Base-by-base conservation (phyloP, 768 basidiomycete species). In the Mycena metata region DNA sequence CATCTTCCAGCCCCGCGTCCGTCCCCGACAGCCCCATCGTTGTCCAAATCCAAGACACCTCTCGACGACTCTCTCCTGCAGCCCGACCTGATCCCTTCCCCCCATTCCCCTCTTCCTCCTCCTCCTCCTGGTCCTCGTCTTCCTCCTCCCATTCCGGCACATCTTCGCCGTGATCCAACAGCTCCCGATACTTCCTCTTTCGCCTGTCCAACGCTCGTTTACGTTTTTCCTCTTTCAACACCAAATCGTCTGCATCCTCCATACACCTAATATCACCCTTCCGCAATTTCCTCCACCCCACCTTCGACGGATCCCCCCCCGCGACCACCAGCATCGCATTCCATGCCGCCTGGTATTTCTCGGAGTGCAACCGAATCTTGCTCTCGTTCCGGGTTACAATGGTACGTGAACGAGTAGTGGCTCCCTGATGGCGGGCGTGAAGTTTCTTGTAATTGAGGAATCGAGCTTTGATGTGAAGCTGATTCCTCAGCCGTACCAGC, bases 21-120 rank as follows among this genome's bases (percentile, higher is more conserved):
- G 41, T 24, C 0, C 61, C 60, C 12, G 39, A 17, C 2, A 41
- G 33, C 9, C 55, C 67, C 7, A 42, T 41, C 8, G 35, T 24
- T 23, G 66, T 68, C 67, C 67, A 69, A 16, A 69, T 69, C 67
- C 67, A 69, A 2, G 61, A 69, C 52, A 45, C 8, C 17, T 30
- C 8, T 33, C 41, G 30, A 30, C 30, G 30, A 30, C 30, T 30
- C 30, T 30, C 30, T 6, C 30, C 30, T 30, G 30, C 30, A 30
- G 30, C 6, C 30, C 30, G 30, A 3, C 30, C 30, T 30, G 30
- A 3, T 3, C 30, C 30, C 30, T 30, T 30, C 30, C 30, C 30
- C 0, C 49, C 26, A 3, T 26, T 45, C 5, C 19, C n/a, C 43
- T 19, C 43, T 17, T 45, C 43, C 43, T 45, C 41, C 11, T 41